Evolutionary conservation across 805 yeast species (phyloP).

Genomic region (Nakazawaea wyomingensis): DNA sequence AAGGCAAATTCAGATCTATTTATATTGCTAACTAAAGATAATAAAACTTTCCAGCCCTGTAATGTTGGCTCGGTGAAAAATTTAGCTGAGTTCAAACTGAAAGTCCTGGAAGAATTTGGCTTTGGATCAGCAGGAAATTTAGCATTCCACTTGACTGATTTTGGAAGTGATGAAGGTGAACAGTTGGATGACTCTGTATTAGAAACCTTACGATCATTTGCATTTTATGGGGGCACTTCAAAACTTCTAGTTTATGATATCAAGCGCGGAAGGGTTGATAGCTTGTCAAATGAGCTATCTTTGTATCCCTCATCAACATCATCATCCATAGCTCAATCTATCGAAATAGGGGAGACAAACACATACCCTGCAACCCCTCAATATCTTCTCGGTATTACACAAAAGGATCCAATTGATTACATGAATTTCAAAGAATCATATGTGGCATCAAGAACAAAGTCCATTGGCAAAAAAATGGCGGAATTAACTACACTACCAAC

Average conservation of each 20-base stretch:
- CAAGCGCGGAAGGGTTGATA: constrained; percentile 3
- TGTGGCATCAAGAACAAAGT: constrained; percentile 15
- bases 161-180: constrained; percentile 53
- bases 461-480: constrained; percentile 12
- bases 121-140: constrained; percentile 28
- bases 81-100: constrained; percentile 33
- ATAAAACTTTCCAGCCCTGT: constrained; percentile 46
- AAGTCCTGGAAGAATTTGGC: constrained; percentile 32
- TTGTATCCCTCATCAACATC: constrained; percentile 36
- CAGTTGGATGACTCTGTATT: constrained; percentile 47
- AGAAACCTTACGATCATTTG: constrained; percentile 28
- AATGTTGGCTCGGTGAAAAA: constrained; percentile 28
- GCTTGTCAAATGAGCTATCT: constrained; percentile 10
- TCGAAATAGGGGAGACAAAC: constrained; percentile 39
- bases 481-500: not conserved
- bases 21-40: constrained; percentile 63
- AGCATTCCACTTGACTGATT: constrained; percentile 62
- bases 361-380: constrained; percentile 66
- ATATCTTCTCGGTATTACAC: constrained; percentile 44
- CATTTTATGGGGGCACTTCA: constrained; percentile 25
- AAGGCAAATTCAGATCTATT: constrained; percentile 27
- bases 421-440: constrained; percentile 48
- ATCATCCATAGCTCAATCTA: constrained; percentile 52
- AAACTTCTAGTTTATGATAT: constrained; percentile 18
- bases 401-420: constrained; percentile 41